Percentiles rank a stretch among this genome's conserved stretches.
These are phyloP conservation scores for Erysimum cheiri DNA, from an alignment of 441 rosid species.

Conservation along the genomic window DNA sequence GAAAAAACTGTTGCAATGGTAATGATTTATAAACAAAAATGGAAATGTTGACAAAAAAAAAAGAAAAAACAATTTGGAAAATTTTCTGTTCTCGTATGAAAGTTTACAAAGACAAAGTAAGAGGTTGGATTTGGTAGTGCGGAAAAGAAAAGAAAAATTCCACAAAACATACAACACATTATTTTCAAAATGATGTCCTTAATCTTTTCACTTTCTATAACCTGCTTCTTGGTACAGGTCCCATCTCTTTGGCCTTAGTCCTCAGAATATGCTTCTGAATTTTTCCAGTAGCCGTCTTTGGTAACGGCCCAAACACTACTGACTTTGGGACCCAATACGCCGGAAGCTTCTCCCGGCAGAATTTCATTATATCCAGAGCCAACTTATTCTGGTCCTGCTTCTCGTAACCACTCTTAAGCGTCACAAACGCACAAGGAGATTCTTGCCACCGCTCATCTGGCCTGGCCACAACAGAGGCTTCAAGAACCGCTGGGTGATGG, in stretches of 20 bases:
- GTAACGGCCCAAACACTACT: conserved; percentile 74
- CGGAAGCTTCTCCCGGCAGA: conserved; percentile 71
- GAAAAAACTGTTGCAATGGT: background rate
- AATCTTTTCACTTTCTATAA: conserved; percentile 42
- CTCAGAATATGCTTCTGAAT: conserved; percentile 83
- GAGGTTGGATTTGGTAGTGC: too few relatives aligned
- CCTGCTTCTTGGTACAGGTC: conserved; percentile 68
- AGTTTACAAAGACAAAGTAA: conserved; percentile 1
- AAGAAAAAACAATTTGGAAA: background rate
- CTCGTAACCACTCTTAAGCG: conserved; percentile 62
- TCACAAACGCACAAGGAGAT: conserved; percentile 88
- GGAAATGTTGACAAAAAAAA: background rate
- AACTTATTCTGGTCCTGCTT: conserved; percentile 45
- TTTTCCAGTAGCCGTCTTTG: conserved; percentile 93
- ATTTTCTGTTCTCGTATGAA: background rate
- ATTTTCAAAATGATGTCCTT: conserved; percentile 14
- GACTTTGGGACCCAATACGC: conserved; percentile 90
- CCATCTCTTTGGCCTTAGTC: conserved; percentile 79
- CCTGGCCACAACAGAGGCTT: conserved; percentile 88
- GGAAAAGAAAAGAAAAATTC: background rate
- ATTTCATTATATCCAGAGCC: conserved; percentile 70
- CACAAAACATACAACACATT: conserved; percentile 21
- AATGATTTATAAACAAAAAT: background rate
- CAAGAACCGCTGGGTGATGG: conserved; percentile 74
- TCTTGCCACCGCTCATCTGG: conserved; percentile 89